These are phyloP conservation scores for Diaporthe vaccinii DNA, from an alignment of 2,329 filamentous ascomycete genomes.

Conservation along the genomic window DNA sequence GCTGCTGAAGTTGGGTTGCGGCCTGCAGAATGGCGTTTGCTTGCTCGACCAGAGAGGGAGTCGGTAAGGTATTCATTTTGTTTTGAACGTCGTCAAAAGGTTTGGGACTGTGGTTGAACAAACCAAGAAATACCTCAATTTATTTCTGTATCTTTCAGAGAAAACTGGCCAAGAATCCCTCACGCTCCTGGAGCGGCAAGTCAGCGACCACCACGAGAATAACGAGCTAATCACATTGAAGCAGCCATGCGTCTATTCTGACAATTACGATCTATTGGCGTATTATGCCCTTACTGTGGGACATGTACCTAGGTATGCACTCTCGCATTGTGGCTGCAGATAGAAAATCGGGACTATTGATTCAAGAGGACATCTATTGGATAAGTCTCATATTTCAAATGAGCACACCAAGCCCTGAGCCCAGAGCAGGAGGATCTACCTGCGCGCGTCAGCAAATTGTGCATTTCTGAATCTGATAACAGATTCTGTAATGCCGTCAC, in stretches of 20 bases:
- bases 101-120: background rate
- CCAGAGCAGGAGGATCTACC: background rate
- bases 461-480: background rate
- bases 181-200: background rate
- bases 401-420: background rate
- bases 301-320: background rate
- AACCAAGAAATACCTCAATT: too few relatives aligned
- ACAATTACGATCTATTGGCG: background rate
- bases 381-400: background rate
- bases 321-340: background rate
- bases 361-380: background rate
- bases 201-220: background rate
- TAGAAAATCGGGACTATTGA: background rate
- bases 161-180: background rate
- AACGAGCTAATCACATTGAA: background rate
- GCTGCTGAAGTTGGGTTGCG: conserved; percentile 37
- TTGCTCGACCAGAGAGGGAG: conserved; percentile 35
- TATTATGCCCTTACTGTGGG: background rate
- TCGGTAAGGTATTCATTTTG: background rate
- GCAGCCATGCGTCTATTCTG: background rate
- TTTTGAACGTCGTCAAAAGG: background rate
- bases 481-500: background rate
- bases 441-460: background rate
- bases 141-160: background rate
- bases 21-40: conserved; percentile 37